phyloP scores from a whole-genome alignment of 805 yeast species.

The Saccharomycopsis malanga region DNA sequence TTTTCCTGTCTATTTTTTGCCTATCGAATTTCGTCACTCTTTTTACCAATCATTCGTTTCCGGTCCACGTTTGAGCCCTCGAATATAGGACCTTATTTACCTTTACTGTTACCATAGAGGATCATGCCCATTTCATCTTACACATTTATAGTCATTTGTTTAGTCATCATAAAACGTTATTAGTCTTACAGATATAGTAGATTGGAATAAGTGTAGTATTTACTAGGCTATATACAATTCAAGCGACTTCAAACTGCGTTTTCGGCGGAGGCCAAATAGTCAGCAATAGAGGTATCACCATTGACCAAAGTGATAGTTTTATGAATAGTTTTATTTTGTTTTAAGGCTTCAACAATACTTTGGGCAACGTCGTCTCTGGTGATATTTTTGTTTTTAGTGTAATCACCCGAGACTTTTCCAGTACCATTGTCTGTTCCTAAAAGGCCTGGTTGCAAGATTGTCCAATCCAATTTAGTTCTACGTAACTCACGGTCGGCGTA shows the following conservation, averaged over 20 bases:
- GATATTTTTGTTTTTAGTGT: conserved; percentile 27
- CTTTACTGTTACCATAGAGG: too few species aligned
- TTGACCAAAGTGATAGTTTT: conserved; percentile 39
- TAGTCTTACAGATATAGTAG: too few species aligned
- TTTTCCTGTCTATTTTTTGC: background rate
- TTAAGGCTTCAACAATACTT: conserved; percentile 34
- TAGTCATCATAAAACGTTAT: background rate
- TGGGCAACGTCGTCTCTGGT: conserved; percentile 52
- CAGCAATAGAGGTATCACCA: conserved; percentile 29
- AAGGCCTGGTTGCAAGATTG: conserved; percentile 49
- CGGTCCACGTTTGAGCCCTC: background rate
- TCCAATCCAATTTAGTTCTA: conserved; percentile 39
- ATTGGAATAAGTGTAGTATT: too few species aligned
- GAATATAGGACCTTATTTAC: too few species aligned
- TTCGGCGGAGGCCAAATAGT: background rate
- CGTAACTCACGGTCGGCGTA: conserved; percentile 48
- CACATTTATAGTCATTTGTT: background rate
- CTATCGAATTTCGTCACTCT: background rate
- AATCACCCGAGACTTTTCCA: conserved; percentile 33
- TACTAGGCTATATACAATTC: background rate
- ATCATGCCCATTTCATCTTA: background rate
- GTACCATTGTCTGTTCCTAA: conserved; percentile 36
- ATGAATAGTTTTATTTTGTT: conserved; percentile 33
- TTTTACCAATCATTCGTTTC: background rate
- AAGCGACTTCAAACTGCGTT: too few species aligned